phyloP scores from a whole-genome alignment of 495 filamentous ascomycete species.

The Usnea hakonensis region DNA sequence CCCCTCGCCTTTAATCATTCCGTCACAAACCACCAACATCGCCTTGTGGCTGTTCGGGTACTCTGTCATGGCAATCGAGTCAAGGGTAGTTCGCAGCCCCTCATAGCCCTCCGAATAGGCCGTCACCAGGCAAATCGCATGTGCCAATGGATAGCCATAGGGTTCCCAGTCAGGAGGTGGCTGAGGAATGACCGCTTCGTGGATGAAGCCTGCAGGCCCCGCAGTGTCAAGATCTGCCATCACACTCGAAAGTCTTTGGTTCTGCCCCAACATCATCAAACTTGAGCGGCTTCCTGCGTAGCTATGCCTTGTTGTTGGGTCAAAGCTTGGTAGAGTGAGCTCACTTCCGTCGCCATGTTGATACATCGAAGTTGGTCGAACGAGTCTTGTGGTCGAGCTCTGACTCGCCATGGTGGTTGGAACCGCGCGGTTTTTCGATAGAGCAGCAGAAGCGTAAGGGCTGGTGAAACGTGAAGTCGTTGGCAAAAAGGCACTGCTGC shows the following conservation, averaged over 20 bases:
- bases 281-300: slow-evolving; percentile 45
- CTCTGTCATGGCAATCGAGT: slow-evolving; percentile 95
- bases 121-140: slow-evolving; percentile 89
- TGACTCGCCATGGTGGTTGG: slow-evolving; percentile 97
- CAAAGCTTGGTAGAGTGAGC: slow-evolving; percentile 44
- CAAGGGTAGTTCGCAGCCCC: slow-evolving; percentile 85
- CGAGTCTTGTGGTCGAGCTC: slow-evolving; percentile 64
- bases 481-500: slow-evolving; percentile 69
- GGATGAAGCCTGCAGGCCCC: slow-evolving; percentile 86
- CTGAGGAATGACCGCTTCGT: slow-evolving; percentile 91
- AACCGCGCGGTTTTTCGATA: slow-evolving; percentile 43
- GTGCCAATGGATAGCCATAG: slow-evolving; percentile 89
- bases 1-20: slow-evolving; percentile 93
- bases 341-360: slow-evolving; percentile 63
- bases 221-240: slow-evolving; percentile 59
- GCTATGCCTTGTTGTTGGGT: slow-evolving; percentile 33
- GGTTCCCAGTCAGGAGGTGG: slow-evolving; percentile 97
- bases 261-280: slow-evolving; percentile 39
- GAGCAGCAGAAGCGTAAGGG: slow-evolving; percentile 67
- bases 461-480: slow-evolving; percentile 92
- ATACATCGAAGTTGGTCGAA: slow-evolving; percentile 64
- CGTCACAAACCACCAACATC: slow-evolving; percentile 93
- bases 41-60: slow-evolving; percentile 98
- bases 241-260: slow-evolving; percentile 45
- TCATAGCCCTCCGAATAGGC: slow-evolving; percentile 96